Base-by-base conservation (phyloP, 306 rosid genomes). In the Macrotyloma uniflorum region DNA sequence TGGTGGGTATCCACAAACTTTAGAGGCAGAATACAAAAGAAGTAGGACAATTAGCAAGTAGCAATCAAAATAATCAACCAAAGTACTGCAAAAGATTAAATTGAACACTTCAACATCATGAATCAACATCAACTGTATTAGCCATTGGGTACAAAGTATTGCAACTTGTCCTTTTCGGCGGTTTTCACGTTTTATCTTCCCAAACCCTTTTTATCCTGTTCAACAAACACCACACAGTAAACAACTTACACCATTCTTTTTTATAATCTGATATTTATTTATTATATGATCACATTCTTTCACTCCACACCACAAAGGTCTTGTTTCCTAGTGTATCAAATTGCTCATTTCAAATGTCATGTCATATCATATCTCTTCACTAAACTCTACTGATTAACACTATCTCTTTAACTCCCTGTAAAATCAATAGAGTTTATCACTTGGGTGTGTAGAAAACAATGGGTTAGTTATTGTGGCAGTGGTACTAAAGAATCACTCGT, bases 21-120 rank as follows among this genome's bases (percentile, higher is more conserved):
- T 5, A 59, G 51, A 69, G 30, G 49, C n/a, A 58, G 24, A 38
- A 26, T 36, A 67, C 80, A 81, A 59, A 81, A 38, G 65, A 20
- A 76, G 71, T 59, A 42, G 78, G 35, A 76, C 59, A 58, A 65
- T 59, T 24, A 38, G 20, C 78, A 76, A 26, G 63, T 70, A 70
- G 69, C 82, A 28, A 76, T 70, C 74, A 28, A 4, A 28, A 69
- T 35, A 18, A 76, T 59, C 33, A 59, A 40, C 26, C 43, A 50
- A 35, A 16, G 50, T 32, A 46, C 70, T 74, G 53, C 73, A 70
- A n/a, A 12, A 65, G 49, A 49, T 80, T 67, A 65, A 80, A 43
- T 80, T 80, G 79, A 74, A 81, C 66, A 67, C 76, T 67, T 67
- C 77, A 81, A 43, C 76, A 66, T 80, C 74, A 72, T 53, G 69